Conservation (phyloP, 805 yeast species). For the Groenewaldozyma salmanticensis region DNA sequence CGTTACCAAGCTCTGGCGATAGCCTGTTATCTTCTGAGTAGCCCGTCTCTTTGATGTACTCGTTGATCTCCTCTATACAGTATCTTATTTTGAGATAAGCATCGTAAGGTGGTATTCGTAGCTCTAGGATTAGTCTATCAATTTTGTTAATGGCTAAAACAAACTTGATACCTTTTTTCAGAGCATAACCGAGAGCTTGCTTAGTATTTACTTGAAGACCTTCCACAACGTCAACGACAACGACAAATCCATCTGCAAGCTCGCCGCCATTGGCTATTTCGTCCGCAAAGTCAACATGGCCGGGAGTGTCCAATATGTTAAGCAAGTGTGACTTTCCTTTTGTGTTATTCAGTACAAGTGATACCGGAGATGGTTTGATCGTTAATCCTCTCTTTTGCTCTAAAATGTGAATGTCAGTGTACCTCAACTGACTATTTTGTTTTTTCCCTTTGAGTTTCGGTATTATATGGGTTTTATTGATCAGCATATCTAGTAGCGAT, state of each 20-base stretch:
- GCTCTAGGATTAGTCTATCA: conserved; percentile 76
- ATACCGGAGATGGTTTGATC: conserved; percentile 50
- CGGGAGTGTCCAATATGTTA: conserved; percentile 81
- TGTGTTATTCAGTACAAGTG: conserved; percentile 48
- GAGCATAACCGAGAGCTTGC: conserved; percentile 41
- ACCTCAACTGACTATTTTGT: conserved; percentile 42
- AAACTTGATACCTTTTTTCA: conserved; percentile 42
- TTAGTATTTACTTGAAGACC: conserved; percentile 57
- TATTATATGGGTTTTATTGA: conserved; percentile 52
- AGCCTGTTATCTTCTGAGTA: conserved; percentile 24
- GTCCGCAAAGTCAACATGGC: conserved; percentile 77
- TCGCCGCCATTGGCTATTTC: conserved; percentile 53
- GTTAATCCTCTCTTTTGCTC: conserved; percentile 67
- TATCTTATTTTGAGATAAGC: conserved; percentile 58
- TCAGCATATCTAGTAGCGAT: conserved; percentile 56
- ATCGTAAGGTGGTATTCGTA: conserved; percentile 64
- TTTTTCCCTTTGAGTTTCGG: conserved; percentile 25
- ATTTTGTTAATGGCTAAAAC: conserved; percentile 65
- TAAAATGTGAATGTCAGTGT: conserved; percentile 59
- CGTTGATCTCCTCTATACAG: conserved; percentile 56
- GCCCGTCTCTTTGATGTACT: conserved; percentile 29
- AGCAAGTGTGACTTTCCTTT: conserved; percentile 45
- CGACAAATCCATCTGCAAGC: conserved; percentile 53
- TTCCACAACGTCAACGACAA: conserved; percentile 79
- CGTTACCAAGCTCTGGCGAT: conserved; percentile 58